phyloP scores from a whole-genome alignment of 2,329 filamentous ascomycete species.

The Sarocladiaceae sp. region DNA sequence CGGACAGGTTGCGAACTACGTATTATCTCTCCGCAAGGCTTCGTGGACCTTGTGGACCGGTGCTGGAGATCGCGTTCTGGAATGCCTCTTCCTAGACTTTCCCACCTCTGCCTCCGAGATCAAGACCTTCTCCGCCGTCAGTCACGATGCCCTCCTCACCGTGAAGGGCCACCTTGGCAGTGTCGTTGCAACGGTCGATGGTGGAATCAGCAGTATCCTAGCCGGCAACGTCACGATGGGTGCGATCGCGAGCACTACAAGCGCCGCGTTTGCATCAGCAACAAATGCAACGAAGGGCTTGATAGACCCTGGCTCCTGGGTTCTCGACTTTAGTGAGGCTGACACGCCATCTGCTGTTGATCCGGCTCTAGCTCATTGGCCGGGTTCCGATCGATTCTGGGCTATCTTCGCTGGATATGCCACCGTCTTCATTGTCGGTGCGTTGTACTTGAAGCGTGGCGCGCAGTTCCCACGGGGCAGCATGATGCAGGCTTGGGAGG shows the following conservation, averaged over 20 bases:
- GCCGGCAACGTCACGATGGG: conserved; percentile 77
- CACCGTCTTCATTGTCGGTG: conserved; percentile 66
- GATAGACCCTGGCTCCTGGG: conserved; percentile 48
- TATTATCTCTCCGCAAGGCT: conserved; percentile 28
- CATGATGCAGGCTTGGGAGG: conserved; percentile 61
- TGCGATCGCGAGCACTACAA: conserved; percentile 47
- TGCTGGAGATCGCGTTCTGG: conserved; percentile 37
- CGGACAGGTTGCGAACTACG: conserved; percentile 21
- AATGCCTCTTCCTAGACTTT: conserved; percentile 43
- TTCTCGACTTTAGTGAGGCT: conserved; percentile 46
- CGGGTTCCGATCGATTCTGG: conserved; percentile 54
- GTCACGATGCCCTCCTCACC: conserved; percentile 60
- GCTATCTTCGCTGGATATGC: conserved; percentile 78
- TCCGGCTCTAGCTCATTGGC: conserved; percentile 61
- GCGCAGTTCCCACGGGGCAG: conserved; percentile 57
- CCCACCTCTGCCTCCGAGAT: conserved; percentile 55
- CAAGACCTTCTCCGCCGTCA: conserved; percentile 69
- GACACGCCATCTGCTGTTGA: conserved; percentile 36
- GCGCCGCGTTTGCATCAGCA: neutral
- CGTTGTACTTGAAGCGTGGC: conserved; percentile 71
- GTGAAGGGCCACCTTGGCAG: conserved; percentile 48
- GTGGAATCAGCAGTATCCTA: conserved; percentile 48
- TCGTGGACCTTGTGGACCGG: conserved; percentile 36
- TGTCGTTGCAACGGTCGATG: conserved; percentile 32
- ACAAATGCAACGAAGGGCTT: conserved; percentile 15